Conservation (phyloP, 169 alveolate species). For the Eimeria necatrix region DNA sequence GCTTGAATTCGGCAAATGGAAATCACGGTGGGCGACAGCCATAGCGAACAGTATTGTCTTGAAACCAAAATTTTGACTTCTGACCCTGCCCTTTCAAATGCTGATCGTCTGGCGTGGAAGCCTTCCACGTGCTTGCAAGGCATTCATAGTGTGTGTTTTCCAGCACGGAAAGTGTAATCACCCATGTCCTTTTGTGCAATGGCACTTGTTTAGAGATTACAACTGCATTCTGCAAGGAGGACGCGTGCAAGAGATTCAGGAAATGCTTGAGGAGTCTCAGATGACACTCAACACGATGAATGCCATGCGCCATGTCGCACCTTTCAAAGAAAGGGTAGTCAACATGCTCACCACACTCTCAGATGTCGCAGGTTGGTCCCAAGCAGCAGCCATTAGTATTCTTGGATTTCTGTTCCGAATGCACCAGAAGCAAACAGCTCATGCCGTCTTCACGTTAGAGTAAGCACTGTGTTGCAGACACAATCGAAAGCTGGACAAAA, state of each 20-base stretch:
- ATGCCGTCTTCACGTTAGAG: not conserved
- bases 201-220: slow-evolving; percentile 84
- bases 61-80: too few relatives aligned
- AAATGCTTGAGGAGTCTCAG: slow-evolving; percentile 95
- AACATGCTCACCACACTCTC: slow-evolving; percentile 92
- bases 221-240: slow-evolving; percentile 94
- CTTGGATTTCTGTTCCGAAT: too few relatives aligned
- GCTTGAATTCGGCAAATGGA: slow-evolving; percentile 96
- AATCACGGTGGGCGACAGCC: slow-evolving; percentile 88
- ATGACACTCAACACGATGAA: slow-evolving; percentile 93
- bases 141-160: not conserved
- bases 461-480: slow-evolving; percentile 86
- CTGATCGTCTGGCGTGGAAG: not conserved
- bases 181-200: not conserved
- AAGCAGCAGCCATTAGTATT: not conserved
- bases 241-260: slow-evolving; percentile 94
- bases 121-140: not conserved
- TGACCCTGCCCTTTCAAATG: too few relatives aligned
- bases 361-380: slow-evolving; percentile 89
- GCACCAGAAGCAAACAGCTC: not conserved
- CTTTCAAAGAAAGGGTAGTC: slow-evolving; percentile 95
- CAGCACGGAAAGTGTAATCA: not conserved
- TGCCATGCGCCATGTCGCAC: slow-evolving; percentile 96
- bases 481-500: slow-evolving; percentile 97
- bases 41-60: too few relatives aligned